These are phyloP conservation scores for Quercus bicolor DNA, from an alignment of 306 rosid species.

Conservation along the genomic window DNA sequence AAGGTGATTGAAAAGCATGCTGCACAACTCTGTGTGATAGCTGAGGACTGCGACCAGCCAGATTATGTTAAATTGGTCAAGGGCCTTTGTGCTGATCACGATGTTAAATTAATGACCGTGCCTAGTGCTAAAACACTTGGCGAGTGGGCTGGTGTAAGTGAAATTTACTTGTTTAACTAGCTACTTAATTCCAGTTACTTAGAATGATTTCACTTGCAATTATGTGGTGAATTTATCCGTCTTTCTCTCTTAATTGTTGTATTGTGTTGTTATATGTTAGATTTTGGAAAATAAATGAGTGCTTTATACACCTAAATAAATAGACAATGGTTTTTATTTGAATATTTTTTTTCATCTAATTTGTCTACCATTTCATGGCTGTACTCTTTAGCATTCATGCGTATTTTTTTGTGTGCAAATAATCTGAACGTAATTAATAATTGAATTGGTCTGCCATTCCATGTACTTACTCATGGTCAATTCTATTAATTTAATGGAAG, in stretches of 20 bases:
- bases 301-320: background rate
- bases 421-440: background rate
- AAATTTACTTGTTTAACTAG: background rate
- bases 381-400: background rate
- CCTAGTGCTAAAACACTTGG: slow-evolving; percentile 90
- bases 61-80: slow-evolving; percentile 82
- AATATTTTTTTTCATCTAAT: background rate
- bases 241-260: background rate
- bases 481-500: background rate
- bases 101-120: slow-evolving; percentile 61
- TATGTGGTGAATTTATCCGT: background rate
- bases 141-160: slow-evolving; percentile 95
- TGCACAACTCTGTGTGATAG: slow-evolving; percentile 81
- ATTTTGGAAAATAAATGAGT: background rate
- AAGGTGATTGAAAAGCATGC: slow-evolving; percentile 79
- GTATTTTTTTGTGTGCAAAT: too few species aligned
- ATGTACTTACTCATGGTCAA: background rate
- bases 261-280: background rate
- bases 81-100: slow-evolving; percentile 83
- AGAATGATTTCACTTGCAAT: background rate
- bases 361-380: background rate
- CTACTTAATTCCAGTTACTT: background rate
- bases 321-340: background rate
- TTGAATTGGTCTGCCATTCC: background rate
- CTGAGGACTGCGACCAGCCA: slow-evolving; percentile 84